Base-by-base conservation (phyloP, 2,329 filamentous ascomycete species). In the Aureobasidium sp. region DNA sequence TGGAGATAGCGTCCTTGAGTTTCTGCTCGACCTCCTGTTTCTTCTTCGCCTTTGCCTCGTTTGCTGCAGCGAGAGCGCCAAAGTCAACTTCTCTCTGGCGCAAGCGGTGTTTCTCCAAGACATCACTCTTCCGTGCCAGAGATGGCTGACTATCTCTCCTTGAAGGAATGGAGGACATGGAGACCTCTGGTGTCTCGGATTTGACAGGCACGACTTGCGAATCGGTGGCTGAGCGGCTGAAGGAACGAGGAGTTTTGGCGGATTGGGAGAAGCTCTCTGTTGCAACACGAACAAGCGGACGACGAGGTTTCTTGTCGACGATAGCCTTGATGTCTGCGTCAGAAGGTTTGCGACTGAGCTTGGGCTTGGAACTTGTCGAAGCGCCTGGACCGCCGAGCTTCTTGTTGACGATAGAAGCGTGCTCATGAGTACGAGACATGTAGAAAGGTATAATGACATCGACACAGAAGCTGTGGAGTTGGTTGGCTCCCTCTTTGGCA, bases 401-500 rank as follows among this genome's bases (percentile, higher is more conserved):
- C 65, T 84, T 85, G 72, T 87, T 91, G 63, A 92, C 85, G 5
- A 81, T 78, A 51, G 85, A 81, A 68, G 88, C 90, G 14, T 86
- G 77, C 39, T 88, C 83, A 1, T 89, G 88, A n/a, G 92, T 77
- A 37, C 89, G 85, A 14, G 88, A 84, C 37, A 87, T 86, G 70
- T 91, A 94, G 74, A 93, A 93, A 36, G 90, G 89, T 47, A 91
- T 77, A 66, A 94, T 85, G 45, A 94, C 87, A 69, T 94, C 89
- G 16, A 89, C 79, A 69, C 89, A 93, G 70, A 93, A 94, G 70
- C 88, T 86, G 65, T 82, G 84, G 6, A 92, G 76, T 7, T 87
- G 84, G 68, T 92, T 89, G 76, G 62, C 76, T 65, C 65, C 63
- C 7, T 64, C 63, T 16, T 61, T 63, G n/a, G 47, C 45, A 6